These are phyloP conservation scores for Polyporus arcularius DNA, from an alignment of 768 basidiomycete genomes.

Conservation along the genomic window DNA sequence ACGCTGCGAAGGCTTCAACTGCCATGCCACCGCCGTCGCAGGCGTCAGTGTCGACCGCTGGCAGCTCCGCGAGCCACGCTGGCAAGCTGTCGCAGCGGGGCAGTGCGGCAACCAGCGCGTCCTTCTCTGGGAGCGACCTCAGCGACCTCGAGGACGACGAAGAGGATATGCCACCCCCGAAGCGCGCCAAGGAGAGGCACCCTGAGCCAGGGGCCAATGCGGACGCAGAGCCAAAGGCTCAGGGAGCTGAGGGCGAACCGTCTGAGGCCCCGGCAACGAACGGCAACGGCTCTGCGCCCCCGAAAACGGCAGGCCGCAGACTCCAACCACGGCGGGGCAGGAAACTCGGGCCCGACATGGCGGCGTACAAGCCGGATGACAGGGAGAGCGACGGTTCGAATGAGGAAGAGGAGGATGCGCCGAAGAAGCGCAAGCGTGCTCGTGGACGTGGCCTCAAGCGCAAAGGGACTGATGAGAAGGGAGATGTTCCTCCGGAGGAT, in stretches of 20 bases:
- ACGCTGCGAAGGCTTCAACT: not conserved
- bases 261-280: not conserved
- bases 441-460: conserved; percentile 8
- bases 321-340: conserved; percentile 24
- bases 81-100: conserved; percentile 8
- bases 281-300: not conserved
- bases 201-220: not conserved
- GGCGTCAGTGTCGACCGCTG: conserved; percentile 17
- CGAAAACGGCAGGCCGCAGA: not conserved
- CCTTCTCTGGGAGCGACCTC: conserved; percentile 19
- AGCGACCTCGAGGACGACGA: conserved; percentile 19
- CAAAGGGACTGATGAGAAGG: conserved; percentile 8
- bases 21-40: conserved; percentile 9
- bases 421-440: conserved; percentile 11
- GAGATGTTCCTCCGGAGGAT: not conserved
- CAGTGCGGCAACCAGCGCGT: conserved; percentile 11
- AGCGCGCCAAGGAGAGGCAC: conserved; percentile 4
- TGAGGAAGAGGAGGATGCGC: conserved; percentile 22
- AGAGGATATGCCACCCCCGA: conserved; percentile 9
- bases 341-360: conserved; percentile 36
- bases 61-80: conserved; percentile 4
- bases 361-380: conserved; percentile 40
- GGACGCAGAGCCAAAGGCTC: not conserved
- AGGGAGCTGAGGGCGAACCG: not conserved
- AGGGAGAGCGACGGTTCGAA: conserved; percentile 29